These are phyloP conservation scores for Hamamelis virginiana DNA, from an alignment of 164 flowering plant species.

Conservation along the genomic window DNA sequence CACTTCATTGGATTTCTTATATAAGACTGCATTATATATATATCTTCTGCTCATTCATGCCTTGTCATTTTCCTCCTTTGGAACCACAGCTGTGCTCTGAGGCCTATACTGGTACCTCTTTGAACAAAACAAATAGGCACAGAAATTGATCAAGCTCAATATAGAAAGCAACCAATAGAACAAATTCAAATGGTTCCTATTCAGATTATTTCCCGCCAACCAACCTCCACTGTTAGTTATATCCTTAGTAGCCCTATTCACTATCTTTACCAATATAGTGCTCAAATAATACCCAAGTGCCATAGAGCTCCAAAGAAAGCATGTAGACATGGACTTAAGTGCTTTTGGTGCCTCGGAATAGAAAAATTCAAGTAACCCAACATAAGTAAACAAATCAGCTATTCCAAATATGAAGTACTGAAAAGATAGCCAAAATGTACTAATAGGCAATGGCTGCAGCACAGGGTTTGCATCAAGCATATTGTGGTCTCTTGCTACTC, in stretches of 20 bases:
- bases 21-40: not conserved
- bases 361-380: constrained; percentile 55
- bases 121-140: constrained; percentile 39
- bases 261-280: constrained; percentile 42
- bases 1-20: not conserved
- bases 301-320: constrained; percentile 52
- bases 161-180: constrained; percentile 52
- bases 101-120: constrained; percentile 51
- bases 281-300: constrained; percentile 54
- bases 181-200: constrained; percentile 49
- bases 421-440: constrained; percentile 43
- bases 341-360: constrained; percentile 52
- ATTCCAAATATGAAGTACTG: constrained; percentile 62
- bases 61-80: not conserved
- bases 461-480: constrained; percentile 46
- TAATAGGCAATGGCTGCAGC: constrained; percentile 45
- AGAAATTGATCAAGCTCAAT: constrained; percentile 45
- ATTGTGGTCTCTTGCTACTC: constrained; percentile 28
- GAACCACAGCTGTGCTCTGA: constrained; percentile 12
- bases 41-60: too few species aligned
- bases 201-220: constrained; percentile 55
- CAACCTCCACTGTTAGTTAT: constrained; percentile 39
- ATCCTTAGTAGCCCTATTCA: constrained; percentile 36
- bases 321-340: constrained; percentile 44
- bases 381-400: constrained; percentile 57